phyloP scores from a whole-genome alignment of 2,329 filamentous ascomycete species.

The Paraphoma chrysanthemicola region DNA sequence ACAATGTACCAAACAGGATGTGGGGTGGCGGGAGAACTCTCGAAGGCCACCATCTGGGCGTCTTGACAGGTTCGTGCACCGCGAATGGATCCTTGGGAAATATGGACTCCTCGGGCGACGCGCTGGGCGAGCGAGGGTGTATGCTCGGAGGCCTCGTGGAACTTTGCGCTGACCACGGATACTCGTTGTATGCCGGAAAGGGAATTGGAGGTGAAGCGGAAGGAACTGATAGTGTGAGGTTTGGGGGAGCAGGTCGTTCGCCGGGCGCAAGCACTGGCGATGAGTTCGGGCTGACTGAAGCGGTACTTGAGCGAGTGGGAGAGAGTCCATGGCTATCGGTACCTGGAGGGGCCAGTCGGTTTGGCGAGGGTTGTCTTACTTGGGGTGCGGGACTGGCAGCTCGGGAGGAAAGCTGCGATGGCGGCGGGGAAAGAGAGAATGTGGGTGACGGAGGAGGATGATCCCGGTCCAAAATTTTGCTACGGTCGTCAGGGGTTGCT shows the following conservation, averaged over 20 bases:
- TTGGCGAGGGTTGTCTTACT: conserved; percentile 25
- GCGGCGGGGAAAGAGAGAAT: conserved; percentile 49
- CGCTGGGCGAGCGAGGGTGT: conserved; percentile 59
- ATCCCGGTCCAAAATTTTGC: conserved; percentile 5
- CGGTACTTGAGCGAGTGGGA: conserved; percentile 23
- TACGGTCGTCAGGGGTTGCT: conserved; percentile 39
- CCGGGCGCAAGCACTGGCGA: conserved; percentile 36
- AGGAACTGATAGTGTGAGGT: conserved; percentile 53
- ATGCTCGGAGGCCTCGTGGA: conserved; percentile 63
- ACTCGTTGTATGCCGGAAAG: conserved; percentile 73
- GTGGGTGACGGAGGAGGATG: conserved; percentile 45
- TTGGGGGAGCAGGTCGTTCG: conserved; percentile 34
- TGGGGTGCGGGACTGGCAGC: conserved; percentile 35
- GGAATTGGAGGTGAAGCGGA: conserved; percentile 60
- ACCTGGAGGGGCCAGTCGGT: conserved; percentile 49
- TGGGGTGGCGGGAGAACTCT: conserved; percentile 74
- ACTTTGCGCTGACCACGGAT: conserved; percentile 47
- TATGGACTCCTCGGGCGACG: conserved; percentile 55
- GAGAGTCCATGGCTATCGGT: conserved; percentile 29
- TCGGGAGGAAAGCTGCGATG: conserved; percentile 37
- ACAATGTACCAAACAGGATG: conserved; percentile 74
- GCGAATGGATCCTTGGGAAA: conserved; percentile 56
- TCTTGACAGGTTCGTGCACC: conserved; percentile 47
- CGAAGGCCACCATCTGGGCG: conserved; percentile 82
- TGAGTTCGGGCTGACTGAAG: conserved; percentile 30